Evolutionary conservation across 306 rosid species (phyloP).

Genomic region (barrel medic (Medicago truncatula)): DNA sequence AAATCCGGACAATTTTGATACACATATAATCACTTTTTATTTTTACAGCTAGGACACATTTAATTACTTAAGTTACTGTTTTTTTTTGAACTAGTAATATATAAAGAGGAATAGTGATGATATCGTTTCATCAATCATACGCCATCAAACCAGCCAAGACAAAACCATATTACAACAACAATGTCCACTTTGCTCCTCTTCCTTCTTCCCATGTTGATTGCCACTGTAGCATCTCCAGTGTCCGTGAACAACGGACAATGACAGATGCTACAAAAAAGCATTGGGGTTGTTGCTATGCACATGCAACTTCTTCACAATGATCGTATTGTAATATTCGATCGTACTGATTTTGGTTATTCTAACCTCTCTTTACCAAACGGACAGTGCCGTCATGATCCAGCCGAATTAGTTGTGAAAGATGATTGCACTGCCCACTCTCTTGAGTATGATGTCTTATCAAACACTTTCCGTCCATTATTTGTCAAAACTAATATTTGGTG

Average conservation of each 20-base stretch:
- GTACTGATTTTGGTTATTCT: constrained; percentile 77
- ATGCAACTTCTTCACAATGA: constrained; percentile 81
- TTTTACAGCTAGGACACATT: no score
- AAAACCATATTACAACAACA: not conserved
- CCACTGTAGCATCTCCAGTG: not conserved
- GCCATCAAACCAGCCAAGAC: no score
- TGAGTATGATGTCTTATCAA: constrained; percentile 67
- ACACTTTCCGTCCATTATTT: constrained; percentile 63
- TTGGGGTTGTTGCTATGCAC: constrained; percentile 91
- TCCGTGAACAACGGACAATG: constrained; percentile 54
- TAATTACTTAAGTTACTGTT: no score
- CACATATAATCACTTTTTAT: no score
- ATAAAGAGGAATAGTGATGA: no score
- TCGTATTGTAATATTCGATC: constrained; percentile 69
- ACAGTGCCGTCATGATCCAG: constrained; percentile 51
- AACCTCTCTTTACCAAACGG: constrained; percentile 56
- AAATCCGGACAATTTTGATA: no score
- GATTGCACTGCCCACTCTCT: constrained; percentile 86
- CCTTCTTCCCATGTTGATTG: not conserved
- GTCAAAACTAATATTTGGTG: constrained; percentile 79
- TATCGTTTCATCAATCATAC: no score
- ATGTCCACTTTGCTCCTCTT: not conserved
- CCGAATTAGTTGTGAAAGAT: constrained; percentile 43
- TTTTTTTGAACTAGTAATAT: no score
- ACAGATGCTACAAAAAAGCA: constrained; percentile 58